Evolutionary conservation across 2,329 filamentous ascomycete genomes (phyloP), one percentile per base, ranked within the genome.

Genomic region (Microdochium nivale): DNA sequence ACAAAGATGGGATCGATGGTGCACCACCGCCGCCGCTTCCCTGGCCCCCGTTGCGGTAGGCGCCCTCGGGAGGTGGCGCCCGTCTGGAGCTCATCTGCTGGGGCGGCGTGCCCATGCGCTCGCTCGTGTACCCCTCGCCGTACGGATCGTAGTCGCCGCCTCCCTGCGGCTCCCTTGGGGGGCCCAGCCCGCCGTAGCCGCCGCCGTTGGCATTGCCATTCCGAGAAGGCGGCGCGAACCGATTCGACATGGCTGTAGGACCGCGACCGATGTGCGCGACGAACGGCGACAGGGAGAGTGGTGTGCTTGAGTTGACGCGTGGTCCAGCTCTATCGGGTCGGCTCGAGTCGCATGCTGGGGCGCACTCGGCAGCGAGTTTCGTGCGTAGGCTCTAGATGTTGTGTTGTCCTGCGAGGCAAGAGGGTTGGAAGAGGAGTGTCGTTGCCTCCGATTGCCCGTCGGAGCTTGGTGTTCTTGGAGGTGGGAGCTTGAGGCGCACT

Each of bases 101-200:
- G 21, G 62, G 59, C 52, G 60, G 56, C 27, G 60, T 65, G 44
- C 66, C 69, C 57, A 71, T 74, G 46, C 71, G 67, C 54, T 75
- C 72, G 59, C 19, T 68, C 47, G 64, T 60, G 48, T 77, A 74
- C 47, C 67, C 67, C 30, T 77, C 74, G 54, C 71, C 70, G 55
- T 72, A 77, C 10, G 74, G 68, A 48, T 79, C 76, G 58, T 78
- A 78, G 52, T 79, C 76, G 35, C 76, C 76, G 50, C 69, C 67
- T 51, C 51, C 48, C 33, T 59, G 58, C 7, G 52, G 54, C 48
- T 55, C 47, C 47, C 52, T 57, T 51, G 49, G 58, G 48, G 49
- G 60, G 53, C 52, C 49, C 32, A 44, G 59, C 44, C 64, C 65
- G 47, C 70, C 66, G 58, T 74, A 65, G 53, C 70, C 71, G 33